Percentiles rank a stretch among this genome's conserved stretches.
phyloP scores from a whole-genome alignment of 1,284 basidiomycete species.

The Pseudozyma thailandica region DNA sequence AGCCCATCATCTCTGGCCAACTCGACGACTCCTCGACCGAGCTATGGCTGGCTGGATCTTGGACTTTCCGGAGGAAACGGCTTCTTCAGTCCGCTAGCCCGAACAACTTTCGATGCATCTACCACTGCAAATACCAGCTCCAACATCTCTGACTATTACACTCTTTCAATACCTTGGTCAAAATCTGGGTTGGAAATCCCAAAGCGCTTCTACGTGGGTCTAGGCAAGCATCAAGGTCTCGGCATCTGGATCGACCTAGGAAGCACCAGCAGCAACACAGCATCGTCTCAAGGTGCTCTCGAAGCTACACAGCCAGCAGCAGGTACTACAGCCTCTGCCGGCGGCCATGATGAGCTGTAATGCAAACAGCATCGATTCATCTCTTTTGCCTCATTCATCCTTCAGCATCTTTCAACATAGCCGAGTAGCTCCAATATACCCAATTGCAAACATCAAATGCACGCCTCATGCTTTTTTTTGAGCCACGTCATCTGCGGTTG shows the following conservation, averaged over 20 bases:
- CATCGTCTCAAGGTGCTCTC: background rate
- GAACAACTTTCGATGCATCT: conserved; percentile 4
- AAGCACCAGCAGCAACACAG: conserved; percentile 2
- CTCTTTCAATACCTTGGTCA: conserved; percentile 33
- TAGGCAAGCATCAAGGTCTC: conserved; percentile 34
- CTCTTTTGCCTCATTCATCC: too few species aligned
- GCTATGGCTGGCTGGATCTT: conserved; percentile 38
- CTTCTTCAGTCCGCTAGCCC: conserved; percentile 27
- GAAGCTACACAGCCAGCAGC: background rate
- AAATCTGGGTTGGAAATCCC: conserved; percentile 23
- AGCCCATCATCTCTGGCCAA: conserved; percentile 6
- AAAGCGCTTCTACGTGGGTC: conserved; percentile 37
- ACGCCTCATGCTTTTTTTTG: too few species aligned
- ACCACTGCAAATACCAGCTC: background rate
- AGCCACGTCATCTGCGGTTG: too few species aligned
- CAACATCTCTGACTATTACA: conserved; percentile 1
- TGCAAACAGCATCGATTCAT: too few species aligned
- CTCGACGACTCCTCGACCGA: conserved; percentile 11
- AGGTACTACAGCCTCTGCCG: background rate
- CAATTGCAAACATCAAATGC: background rate
- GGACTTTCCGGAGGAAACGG: conserved; percentile 39
- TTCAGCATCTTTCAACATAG: too few species aligned
- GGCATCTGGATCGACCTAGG: conserved; percentile 44
- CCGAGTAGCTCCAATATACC: too few species aligned
- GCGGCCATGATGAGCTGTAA: background rate